A percentile compares a stretch with the other conserved stretches of the same genome.
These are phyloP conservation scores for Amanita rubescens DNA, from an alignment of 768 basidiomycete species.

Conservation along the genomic window DNA sequence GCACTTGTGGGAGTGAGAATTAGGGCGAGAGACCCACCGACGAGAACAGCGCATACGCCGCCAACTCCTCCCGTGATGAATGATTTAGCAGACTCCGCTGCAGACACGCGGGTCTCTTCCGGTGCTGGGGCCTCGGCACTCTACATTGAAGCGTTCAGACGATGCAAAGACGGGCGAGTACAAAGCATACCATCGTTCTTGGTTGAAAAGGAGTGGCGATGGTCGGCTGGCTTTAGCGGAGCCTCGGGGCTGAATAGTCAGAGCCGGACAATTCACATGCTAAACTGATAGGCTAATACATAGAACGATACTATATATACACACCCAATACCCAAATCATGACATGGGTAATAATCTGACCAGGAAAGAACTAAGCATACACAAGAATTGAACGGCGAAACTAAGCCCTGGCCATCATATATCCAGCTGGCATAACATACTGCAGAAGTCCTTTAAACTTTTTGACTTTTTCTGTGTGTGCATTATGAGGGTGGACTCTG, in stretches of 20 bases:
- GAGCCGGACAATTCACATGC: constrained; percentile 1
- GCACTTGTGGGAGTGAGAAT: not conserved
- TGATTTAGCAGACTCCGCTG: constrained; percentile 56
- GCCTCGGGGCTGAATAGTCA: not conserved
- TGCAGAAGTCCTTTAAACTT: not conserved
- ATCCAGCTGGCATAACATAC: not conserved
- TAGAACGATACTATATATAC: not conserved
- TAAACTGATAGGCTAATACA: not conserved
- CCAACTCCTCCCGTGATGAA: constrained; percentile 95
- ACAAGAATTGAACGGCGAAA: no score
- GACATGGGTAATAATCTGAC: no score
- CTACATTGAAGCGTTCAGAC: constrained; percentile 2
- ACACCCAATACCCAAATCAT: not conserved
- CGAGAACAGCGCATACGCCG: constrained; percentile 79
- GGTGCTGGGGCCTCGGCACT: constrained; percentile 28
- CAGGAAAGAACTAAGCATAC: no score
- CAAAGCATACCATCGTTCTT: not conserved
- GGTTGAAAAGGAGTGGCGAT: not conserved
- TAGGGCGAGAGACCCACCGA: constrained; percentile 50
- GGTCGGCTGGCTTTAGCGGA: not conserved
- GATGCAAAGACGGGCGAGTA: not conserved
- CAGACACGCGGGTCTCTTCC: constrained; percentile 32
- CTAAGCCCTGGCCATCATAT: no score
- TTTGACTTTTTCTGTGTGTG: not conserved
- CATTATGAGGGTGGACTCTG: not conserved